These are phyloP conservation scores for Mortierella polycephala DNA, from an alignment of 371 early-diverging fungal genomes.

Conservation along the genomic window DNA sequence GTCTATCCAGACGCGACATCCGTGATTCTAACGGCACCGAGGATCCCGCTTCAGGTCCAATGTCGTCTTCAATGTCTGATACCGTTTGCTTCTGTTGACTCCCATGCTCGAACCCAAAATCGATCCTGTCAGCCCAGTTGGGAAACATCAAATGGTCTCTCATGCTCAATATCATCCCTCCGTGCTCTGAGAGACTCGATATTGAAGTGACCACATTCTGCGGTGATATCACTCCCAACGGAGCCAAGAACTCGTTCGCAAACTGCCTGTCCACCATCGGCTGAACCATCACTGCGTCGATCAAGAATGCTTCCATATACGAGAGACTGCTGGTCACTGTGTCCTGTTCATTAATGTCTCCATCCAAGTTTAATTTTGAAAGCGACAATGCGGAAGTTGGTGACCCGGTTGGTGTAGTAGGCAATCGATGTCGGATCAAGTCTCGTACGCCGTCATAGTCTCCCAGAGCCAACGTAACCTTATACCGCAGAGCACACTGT, in stretches of 20 bases:
- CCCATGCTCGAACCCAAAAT: conserved; percentile 53
- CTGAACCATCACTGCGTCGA: conserved; percentile 75
- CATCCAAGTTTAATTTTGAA: conserved; percentile 4
- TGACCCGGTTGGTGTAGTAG: conserved; percentile 60
- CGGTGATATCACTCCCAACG: conserved; percentile 64
- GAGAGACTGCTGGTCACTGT: conserved; percentile 57
- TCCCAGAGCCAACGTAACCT: conserved; percentile 73
- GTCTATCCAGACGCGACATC: conserved; percentile 12
- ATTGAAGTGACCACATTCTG: conserved; percentile 73
- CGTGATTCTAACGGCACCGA: no score
- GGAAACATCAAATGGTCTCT: conserved; percentile 55
- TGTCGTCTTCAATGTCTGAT: no score
- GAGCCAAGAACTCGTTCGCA: conserved; percentile 68
- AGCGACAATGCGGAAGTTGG: conserved; percentile 65
- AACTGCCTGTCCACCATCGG: conserved; percentile 73
- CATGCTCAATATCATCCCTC: conserved; percentile 76
- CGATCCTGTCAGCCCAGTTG: conserved; percentile 45
- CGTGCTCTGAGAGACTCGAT: conserved; percentile 78
- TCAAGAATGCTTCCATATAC: conserved; percentile 70
- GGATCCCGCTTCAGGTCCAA: no score
- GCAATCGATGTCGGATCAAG: conserved; percentile 57
- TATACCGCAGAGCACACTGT: conserved; percentile 62
- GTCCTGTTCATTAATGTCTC: neutral
- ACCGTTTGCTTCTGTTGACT: conserved; percentile 30
- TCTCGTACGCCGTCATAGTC: conserved; percentile 73